Evolutionary conservation across 1,284 basidiomycete genomes (phyloP).

Genomic region (Ganoderma meredithae): DNA sequence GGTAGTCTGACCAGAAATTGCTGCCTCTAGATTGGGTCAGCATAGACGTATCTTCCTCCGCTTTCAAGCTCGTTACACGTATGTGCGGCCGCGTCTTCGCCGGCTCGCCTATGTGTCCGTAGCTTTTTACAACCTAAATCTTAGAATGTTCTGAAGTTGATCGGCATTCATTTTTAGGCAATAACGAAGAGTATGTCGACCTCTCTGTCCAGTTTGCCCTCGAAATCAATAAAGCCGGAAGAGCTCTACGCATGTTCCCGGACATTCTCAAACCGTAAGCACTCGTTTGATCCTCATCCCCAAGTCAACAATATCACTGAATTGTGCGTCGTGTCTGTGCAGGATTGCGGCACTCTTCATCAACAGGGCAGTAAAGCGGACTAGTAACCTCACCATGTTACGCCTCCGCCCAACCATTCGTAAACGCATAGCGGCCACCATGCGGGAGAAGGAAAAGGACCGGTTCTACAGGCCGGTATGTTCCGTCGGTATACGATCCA

Average conservation of each 20-base stretch:
- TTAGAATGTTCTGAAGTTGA: not conserved
- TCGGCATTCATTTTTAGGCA: slow-evolving; percentile 34
- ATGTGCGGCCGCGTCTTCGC: slow-evolving; percentile 40
- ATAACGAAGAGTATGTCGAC: slow-evolving; percentile 46
- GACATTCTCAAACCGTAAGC: slow-evolving; percentile 49
- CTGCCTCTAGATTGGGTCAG: slow-evolving; percentile 34
- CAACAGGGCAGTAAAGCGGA: slow-evolving; percentile 21
- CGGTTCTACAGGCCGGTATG: slow-evolving; percentile 49
- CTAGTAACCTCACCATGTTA: slow-evolving; percentile 31
- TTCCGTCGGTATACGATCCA: too few species aligned
- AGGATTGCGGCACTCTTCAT: slow-evolving; percentile 34
- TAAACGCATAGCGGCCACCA: slow-evolving; percentile 44
- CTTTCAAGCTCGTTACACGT: slow-evolving; percentile 35
- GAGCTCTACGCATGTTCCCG: slow-evolving; percentile 47
- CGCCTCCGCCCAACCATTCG: slow-evolving; percentile 47
- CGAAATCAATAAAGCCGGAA: slow-evolving; percentile 43
- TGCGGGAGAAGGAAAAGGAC: slow-evolving; percentile 44
- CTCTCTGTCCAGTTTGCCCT: slow-evolving; percentile 48
- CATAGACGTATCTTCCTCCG: slow-evolving; percentile 22
- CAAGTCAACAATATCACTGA: not conserved
- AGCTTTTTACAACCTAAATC: not conserved
- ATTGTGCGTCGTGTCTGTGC: not conserved
- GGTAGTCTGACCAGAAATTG: not conserved
- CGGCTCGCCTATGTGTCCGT: slow-evolving; percentile 39
- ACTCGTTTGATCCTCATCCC: not conserved